phyloP scores from a whole-genome alignment of 1,284 basidiomycete species.

The Cystobasidium pallidum region DNA sequence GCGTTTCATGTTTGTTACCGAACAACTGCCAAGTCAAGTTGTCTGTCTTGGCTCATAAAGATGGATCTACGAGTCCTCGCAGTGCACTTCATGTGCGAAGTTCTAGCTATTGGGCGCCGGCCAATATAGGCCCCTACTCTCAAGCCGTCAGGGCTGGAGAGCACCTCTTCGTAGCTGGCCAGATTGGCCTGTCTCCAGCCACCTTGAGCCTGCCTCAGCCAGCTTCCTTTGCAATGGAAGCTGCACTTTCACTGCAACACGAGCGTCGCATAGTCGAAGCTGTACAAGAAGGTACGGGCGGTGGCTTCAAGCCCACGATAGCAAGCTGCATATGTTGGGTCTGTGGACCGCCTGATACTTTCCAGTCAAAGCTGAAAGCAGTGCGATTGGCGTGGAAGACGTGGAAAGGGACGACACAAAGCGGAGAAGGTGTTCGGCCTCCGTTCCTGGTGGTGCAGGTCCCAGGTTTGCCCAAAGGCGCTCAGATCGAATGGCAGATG shows the following conservation, averaged over 20 bases:
- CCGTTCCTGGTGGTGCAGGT: constrained; percentile 72
- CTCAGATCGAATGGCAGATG: constrained; percentile 62
- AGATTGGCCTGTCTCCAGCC: constrained; percentile 85
- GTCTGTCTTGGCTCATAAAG: constrained; percentile 70
- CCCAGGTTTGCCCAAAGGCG: constrained; percentile 73
- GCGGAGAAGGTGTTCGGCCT: neutral
- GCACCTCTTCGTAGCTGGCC: constrained; percentile 84
- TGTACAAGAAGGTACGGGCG: constrained; percentile 27
- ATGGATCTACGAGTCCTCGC: constrained; percentile 59
- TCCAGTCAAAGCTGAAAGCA: neutral
- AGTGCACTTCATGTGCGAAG: constrained; percentile 90
- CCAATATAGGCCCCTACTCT: constrained; percentile 98
- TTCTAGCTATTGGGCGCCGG: constrained; percentile 96
- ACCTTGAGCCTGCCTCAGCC: constrained; percentile 70
- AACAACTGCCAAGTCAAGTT: constrained; percentile 65
- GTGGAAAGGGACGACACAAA: neutral
- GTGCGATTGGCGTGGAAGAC: constrained; percentile 29
- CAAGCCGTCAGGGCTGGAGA: constrained; percentile 82
- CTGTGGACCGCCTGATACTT: constrained; percentile 30
- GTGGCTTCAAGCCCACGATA: constrained; percentile 42
- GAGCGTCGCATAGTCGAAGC: constrained; percentile 69
- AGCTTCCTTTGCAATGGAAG: constrained; percentile 65
- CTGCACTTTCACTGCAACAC: constrained; percentile 79
- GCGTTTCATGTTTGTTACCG: constrained; percentile 77
- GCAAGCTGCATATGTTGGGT: constrained; percentile 56